Evolutionary conservation across 2,329 filamentous ascomycete genomes (phyloP).

Genomic region (Stachybotrys chlorohalonatus): DNA sequence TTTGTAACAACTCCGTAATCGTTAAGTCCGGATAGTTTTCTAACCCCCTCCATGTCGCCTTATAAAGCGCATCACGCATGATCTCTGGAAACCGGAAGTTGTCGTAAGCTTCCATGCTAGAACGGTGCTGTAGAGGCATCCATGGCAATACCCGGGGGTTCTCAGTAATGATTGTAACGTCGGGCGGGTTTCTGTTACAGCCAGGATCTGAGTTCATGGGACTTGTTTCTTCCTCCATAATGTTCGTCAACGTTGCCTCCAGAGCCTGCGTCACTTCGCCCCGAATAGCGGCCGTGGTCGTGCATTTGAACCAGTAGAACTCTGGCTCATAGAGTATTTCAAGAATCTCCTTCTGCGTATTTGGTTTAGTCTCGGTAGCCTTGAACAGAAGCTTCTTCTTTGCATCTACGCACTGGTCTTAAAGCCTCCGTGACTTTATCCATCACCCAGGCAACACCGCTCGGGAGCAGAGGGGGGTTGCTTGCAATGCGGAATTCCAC

Average conservation of each 20-base stretch:
- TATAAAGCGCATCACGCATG: slow-evolving; percentile 7
- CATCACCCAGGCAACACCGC: slow-evolving; percentile 18
- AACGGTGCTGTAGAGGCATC: slow-evolving; percentile 1
- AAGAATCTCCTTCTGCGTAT: slow-evolving; percentile 6
- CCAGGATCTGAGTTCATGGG: slow-evolving; percentile 2
- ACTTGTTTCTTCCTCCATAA: slow-evolving; percentile 10
- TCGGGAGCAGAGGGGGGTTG: slow-evolving; percentile 22
- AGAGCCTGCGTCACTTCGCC: slow-evolving; percentile 9
- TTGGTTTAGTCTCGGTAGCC: too few species aligned
- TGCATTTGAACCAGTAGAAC: slow-evolving; percentile 24
- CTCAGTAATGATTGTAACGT: slow-evolving; percentile 9
- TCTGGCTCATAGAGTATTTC: slow-evolving; percentile 28
- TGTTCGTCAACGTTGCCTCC: slow-evolving; percentile 7
- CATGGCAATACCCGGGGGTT: slow-evolving; percentile 14
- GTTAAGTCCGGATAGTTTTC: slow-evolving; percentile 5
- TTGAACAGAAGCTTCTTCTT: too few species aligned
- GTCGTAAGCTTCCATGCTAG: slow-evolving; percentile 9
- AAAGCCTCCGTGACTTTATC: slow-evolving; percentile 3
- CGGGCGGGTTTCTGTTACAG: slow-evolving; percentile 1
- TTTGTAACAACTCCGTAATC: slow-evolving; percentile 6
- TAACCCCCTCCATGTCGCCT: slow-evolving; percentile 15
- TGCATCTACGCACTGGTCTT: slow-evolving; percentile 3
- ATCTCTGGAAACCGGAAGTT: slow-evolving; percentile 11
- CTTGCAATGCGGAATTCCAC: slow-evolving; percentile 24
- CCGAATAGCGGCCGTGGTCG: slow-evolving; percentile 6